Evolutionary conservation across 1,284 basidiomycete genomes (phyloP), one percentile per base, ranked within the genome.

Genomic region (Leccinum angustisporum): DNA sequence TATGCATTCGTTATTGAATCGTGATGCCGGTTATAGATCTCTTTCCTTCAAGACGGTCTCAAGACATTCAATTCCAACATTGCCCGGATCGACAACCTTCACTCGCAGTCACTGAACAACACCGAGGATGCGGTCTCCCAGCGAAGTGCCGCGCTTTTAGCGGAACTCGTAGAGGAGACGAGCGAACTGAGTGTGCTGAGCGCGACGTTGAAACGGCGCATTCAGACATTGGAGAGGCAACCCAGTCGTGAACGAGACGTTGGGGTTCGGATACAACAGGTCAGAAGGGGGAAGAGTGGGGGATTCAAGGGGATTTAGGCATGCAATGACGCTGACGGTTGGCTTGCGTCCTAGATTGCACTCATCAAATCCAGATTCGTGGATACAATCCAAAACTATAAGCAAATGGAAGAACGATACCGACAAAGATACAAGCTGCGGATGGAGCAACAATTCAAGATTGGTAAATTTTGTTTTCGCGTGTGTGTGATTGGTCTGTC

Each of bases 231-330:
- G 66, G 92, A 94, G 76, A 81, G 83, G 61, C 86, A 88, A 73
- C 84, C 85, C 65, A 87, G 88, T 51, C 75, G 84, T 50, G 88
- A 90, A 55, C 86, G 90, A 57, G 91, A 94, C 69, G 91, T 87
- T 56, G 88, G 91, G 75, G 87, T 91, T 67, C 86, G 88, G 71
- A 93, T 90, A 76, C 87, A 90, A 73, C 92, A 97, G 84, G 92
- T 91, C 74, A 46, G 43, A 21, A 21, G 21, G 21, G 6, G 18
- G 18, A 18, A 18, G 40, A 43, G 40, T 21, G 21, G 21, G 21
- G 2, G 21, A 21, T 2, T 21, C 21, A 21, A 21, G 21, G 21
- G 21, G 21, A 21, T 21, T 21, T 21, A 21, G 21, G 21, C 21
- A 21, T 21, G 21, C 21, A 21, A 21, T 21, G 21, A 21, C 21